Base-by-base conservation (phyloP, 257 asterid genomes). In the Linderniella brevidens region DNA sequence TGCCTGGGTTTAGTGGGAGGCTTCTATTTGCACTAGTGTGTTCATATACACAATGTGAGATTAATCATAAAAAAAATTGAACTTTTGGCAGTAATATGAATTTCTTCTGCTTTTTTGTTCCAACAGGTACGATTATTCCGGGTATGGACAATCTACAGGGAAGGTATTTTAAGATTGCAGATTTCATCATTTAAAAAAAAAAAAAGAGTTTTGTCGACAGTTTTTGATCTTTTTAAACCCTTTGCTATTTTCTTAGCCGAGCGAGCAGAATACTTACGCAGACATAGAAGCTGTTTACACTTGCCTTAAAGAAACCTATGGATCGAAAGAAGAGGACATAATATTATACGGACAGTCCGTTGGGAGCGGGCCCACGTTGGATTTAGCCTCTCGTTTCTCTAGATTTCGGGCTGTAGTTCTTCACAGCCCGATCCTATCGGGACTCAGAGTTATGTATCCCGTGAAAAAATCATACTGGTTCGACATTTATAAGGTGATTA, bases 301-400 rank as follows among this genome's bases (percentile, higher is more conserved):
- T 69, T 82, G 94, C 66, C 97, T 87, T 54, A 66, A 64, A 67
- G 81, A 78, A 53, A 80, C 65, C 55, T 87, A 87, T 58, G 95
- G 93, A 41, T 82, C 63, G 49, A 82, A 74, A 64, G 93, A 87
- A 73, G 93, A 86, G 66, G 93, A 86, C 44, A 48, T 79, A 54
- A 82, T 86, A 55, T 56, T 86, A 67, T 86, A 86, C 5, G 97
- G 97, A n/a, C 97, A 86, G 65, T 87, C 97, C 11, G 97, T 86
- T 45, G 97, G 97, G 55, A 87, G 97, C 52, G 95, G 95, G 39
- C 97, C 97, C 53, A 82, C 97, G 14, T 64, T 77, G 77, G 95
- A 87, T 58, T 61, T 87, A 74, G 92, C 92, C 2, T 80, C 95
- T 51, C 90, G 81, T 58, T 74, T 76, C 52, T 54, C 83, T 44